phyloP scores from a whole-genome alignment of 208 protist species.

The Vickermania ingenoplastis region DNA sequence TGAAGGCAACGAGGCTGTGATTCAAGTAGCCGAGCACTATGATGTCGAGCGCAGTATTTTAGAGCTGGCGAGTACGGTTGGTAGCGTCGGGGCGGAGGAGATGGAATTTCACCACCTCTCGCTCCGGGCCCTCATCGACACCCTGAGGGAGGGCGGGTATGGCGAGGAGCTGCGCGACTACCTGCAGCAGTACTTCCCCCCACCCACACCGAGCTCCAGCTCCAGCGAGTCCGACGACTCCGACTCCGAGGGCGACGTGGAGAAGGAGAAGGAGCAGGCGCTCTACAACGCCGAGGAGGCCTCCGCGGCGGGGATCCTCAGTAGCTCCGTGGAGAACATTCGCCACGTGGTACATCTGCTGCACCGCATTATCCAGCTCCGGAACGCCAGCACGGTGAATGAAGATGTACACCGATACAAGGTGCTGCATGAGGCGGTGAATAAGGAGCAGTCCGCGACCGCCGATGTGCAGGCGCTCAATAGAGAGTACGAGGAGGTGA shows the following conservation, averaged over 20 bases:
- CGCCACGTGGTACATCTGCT: slow-evolving; percentile 34
- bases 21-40: slow-evolving; percentile 62
- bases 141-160: slow-evolving; percentile 59
- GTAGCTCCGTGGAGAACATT: slow-evolving; percentile 32
- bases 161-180: slow-evolving; percentile 14
- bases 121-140: slow-evolving; percentile 62
- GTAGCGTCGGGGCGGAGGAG: slow-evolving; percentile 36
- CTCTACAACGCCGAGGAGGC: slow-evolving; percentile 9
- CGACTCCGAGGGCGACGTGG: neutral
- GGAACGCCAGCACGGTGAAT: slow-evolving; percentile 78
- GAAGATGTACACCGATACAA: slow-evolving; percentile 82
- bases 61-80: slow-evolving; percentile 35
- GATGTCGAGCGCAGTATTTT: slow-evolving; percentile 60
- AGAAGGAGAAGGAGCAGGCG: neutral
- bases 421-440: slow-evolving; percentile 83
- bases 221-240: neutral
- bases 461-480: slow-evolving; percentile 88
- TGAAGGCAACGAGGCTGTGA: slow-evolving; percentile 45
- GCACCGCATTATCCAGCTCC: slow-evolving; percentile 32
- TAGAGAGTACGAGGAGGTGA: slow-evolving; percentile 69
- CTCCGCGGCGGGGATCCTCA: slow-evolving; percentile 18
- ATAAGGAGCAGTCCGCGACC: slow-evolving; percentile 75
- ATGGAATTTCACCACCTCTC: slow-evolving; percentile 49
- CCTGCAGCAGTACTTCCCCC: slow-evolving; percentile 19
- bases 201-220: neutral